Evolutionary conservation across 2,329 filamentous ascomycete genomes (phyloP).

Genomic region (Calonectria multiphialidica): DNA sequence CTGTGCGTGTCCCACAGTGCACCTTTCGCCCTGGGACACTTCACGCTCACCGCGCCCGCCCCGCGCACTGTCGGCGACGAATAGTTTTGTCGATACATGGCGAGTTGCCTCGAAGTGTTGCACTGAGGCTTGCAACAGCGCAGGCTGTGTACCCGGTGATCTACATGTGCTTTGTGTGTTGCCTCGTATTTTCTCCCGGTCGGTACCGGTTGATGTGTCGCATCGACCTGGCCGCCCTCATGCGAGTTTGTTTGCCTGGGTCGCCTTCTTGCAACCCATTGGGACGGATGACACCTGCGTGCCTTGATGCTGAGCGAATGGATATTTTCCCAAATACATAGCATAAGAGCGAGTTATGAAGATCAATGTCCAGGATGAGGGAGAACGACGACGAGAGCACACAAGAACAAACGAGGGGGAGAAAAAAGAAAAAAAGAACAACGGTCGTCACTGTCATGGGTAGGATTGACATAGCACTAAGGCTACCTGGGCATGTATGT

Average conservation of each 20-base stretch:
- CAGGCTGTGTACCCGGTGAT: neutral
- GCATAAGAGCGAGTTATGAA: no score
- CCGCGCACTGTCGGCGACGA: neutral
- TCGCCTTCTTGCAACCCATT: neutral
- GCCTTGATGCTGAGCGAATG: neutral
- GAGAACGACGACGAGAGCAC: no score
- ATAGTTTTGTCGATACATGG: slow-evolving; percentile 1
- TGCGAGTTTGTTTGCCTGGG: neutral
- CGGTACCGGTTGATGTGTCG: neutral
- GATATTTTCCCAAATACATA: no score
- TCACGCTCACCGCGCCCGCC: neutral
- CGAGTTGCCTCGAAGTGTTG: neutral
- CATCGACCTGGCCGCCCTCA: neutral
- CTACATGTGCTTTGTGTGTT: neutral
- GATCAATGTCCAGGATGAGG: no score
- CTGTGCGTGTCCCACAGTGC: neutral
- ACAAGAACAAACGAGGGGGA: no score
- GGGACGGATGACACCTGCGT: neutral
- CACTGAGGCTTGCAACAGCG: neutral
- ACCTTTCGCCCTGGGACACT: neutral
- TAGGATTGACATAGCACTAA: no score
- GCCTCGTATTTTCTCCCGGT: neutral
- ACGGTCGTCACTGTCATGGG: no score
- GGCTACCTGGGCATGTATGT: neutral
- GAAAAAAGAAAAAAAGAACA: no score